phyloP scores from a whole-genome alignment of 805 yeast genomes.

The Yamadazyma laniorum region DNA sequence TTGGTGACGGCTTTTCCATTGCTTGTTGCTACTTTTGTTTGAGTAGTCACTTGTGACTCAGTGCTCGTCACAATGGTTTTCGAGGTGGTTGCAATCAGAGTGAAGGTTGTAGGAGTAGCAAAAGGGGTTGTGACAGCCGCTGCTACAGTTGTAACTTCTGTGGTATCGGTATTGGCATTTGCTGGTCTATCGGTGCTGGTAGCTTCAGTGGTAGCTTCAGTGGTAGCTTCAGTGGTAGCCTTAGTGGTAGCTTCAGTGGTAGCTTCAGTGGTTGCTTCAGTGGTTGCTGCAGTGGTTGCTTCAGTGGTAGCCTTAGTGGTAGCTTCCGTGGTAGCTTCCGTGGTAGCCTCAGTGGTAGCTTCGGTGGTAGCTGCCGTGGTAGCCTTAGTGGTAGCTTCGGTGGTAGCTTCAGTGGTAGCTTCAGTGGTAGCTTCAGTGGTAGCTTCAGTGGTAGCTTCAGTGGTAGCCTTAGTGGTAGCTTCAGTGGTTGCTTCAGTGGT shows the following conservation, averaged over 20 bases:
- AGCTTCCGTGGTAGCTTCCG: background rate
- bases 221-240: background rate
- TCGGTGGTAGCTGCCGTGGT: conserved; percentile 2
- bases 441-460: background rate
- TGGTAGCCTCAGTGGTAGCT: conserved; percentile 3
- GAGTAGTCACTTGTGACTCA: background rate
- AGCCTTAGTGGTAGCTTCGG: background rate
- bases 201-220: background rate
- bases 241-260: background rate
- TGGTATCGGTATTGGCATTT: background rate
- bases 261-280: conserved; percentile 1
- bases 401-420: background rate
- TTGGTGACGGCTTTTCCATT: conserved; percentile 7
- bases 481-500: background rate
- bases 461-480: background rate
- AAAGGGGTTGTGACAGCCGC: background rate
- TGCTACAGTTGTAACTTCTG: background rate
- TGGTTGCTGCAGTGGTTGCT: background rate
- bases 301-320: background rate
- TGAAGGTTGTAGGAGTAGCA: background rate
- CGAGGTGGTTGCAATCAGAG: background rate
- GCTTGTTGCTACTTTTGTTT: conserved; percentile 2
- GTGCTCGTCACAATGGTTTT: background rate
- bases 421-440: background rate
- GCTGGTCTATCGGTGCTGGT: too few species aligned